Evolutionary conservation across 176 grass and related monocot genomes (phyloP).

Genomic region (Oryza meyeriana): DNA sequence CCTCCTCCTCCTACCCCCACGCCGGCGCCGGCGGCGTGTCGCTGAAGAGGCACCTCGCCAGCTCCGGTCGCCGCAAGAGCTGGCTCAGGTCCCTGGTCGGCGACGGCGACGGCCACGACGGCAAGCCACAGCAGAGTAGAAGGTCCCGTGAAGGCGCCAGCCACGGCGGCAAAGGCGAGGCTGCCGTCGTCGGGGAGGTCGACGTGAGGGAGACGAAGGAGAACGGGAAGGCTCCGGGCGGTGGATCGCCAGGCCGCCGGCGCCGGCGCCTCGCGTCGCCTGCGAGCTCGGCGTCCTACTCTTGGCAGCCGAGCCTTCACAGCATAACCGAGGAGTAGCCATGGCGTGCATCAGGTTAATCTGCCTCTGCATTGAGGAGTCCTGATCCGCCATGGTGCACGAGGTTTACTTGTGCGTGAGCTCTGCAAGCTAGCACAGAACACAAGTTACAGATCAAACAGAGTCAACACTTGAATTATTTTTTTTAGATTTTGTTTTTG

Average conservation of each 20-base stretch:
- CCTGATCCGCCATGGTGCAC: too few relatives aligned
- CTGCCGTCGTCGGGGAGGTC: neutral
- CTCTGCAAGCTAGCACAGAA: too few relatives aligned
- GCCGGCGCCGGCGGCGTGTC: neutral
- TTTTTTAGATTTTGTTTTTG: too few relatives aligned
- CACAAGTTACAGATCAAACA: too few relatives aligned
- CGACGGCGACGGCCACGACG: neutral
- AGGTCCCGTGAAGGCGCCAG: neutral
- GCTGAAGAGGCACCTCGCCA: slow-evolving; percentile 27
- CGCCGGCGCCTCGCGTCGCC: slow-evolving; percentile 27
- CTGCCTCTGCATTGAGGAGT: too few relatives aligned
- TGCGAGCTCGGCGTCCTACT: slow-evolving; percentile 29
- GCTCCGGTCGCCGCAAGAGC: neutral
- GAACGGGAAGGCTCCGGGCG: neutral
- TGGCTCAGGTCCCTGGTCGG: slow-evolving; percentile 28
- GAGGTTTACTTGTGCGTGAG: too few relatives aligned
- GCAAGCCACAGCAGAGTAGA: neutral
- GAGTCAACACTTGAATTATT: too few relatives aligned
- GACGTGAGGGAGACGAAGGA: neutral
- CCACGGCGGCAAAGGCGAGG: neutral
- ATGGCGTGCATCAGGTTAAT: neutral
- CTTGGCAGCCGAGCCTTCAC: slow-evolving; percentile 58
- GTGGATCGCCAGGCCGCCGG: neutral
- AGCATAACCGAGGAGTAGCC: slow-evolving; percentile 60
- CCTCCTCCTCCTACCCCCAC: slow-evolving; percentile 8